Percentiles rank a stretch among this genome's conserved stretches.
Conservation (phyloP, 2,329 filamentous ascomycete species). For the Leptographium procerum region DNA sequence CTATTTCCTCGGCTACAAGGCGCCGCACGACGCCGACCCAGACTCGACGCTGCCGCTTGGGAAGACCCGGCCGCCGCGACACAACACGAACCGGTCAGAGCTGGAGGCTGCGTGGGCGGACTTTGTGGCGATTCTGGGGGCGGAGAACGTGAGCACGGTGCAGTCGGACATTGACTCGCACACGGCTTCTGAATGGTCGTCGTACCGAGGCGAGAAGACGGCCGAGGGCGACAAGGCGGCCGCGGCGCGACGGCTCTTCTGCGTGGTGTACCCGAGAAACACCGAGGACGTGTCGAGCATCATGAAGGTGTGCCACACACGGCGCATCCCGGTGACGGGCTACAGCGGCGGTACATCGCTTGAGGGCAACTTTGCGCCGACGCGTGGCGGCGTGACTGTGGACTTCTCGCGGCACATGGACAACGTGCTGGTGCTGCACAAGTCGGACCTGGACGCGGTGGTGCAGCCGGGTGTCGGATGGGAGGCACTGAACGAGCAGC, state of each 20-base stretch:
- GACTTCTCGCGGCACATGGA: conserved; percentile 83
- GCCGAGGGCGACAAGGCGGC: conserved; percentile 13
- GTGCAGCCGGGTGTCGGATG: conserved; percentile 77
- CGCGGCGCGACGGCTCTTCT: conserved; percentile 43
- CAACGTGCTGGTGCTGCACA: conserved; percentile 64
- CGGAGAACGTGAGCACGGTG: conserved; percentile 52
- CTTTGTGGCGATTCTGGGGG: conserved; percentile 51
- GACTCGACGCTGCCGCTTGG: conserved; percentile 49
- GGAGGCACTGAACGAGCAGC: conserved; percentile 72
- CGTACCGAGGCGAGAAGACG: conserved; percentile 29
- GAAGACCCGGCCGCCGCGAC: conserved; percentile 36
- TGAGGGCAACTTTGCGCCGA: conserved; percentile 81
- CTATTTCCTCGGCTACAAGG: conserved; percentile 49
- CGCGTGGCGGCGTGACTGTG: conserved; percentile 62
- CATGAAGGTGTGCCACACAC: conserved; percentile 76
- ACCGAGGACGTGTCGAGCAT: conserved; percentile 79
- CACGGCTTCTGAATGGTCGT: conserved; percentile 51
- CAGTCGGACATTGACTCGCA: conserved; percentile 44
- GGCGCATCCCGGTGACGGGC: conserved; percentile 73
- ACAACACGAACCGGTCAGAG: conserved; percentile 50
- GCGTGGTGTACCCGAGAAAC: conserved; percentile 63
- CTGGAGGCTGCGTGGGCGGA: conserved; percentile 61
- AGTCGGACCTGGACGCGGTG: conserved; percentile 64
- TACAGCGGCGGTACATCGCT: conserved; percentile 83
- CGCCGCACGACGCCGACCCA: conserved; percentile 36